Evolutionary conservation across 1,284 basidiomycete species (phyloP), one percentile per base, ranked within the genome.

Genomic region (Cystobasidiaceae sp.): DNA sequence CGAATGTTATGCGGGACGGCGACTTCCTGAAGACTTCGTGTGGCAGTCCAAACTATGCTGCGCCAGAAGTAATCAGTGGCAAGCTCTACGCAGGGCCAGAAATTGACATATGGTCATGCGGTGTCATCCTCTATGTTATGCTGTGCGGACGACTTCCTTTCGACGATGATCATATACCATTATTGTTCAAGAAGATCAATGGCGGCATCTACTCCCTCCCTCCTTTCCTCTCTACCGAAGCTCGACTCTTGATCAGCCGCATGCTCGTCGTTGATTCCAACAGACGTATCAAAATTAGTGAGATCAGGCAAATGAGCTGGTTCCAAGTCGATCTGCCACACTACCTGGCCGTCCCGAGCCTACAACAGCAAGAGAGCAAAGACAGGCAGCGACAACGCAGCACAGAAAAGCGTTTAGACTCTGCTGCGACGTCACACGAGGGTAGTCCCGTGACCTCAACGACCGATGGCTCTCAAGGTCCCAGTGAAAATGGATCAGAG

Each of bases 41-140:
- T 76, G 93, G 93, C 1, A 92, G 89, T 75, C 93, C 93, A 0
- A 96, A 97, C 77, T 97, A 97, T 73, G 93, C 93, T 59, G 93
- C 93, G 0, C 93, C 93, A 1, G 93, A 97, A 74, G 93, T 97
- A 72, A 94, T 97, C 72, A 84, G 87, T 23, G 92, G 92, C 15
- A 89, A 89, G 66, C 81, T 93, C 7, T 97, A 97, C 75, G 91
- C 90, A 1, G 93, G 93, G 0, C 92, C 93, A 0, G 93, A 94
- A 77, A 93, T 96, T 72, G 93, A 97, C 73, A 91, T 96, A n/a
- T 97, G 93, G 93, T 91, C 88, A 72, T 89, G 89, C 65, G 93
- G 93, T 0, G 92, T 96, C 33, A 96, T 97, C 72, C 82, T 97
- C 62, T 96, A 92, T 78, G 93, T 96, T 55, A 90, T 97, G 85